These are phyloP conservation scores for Clarireedia monteithiana DNA, from an alignment of 2,329 filamentous ascomycete genomes.

Conservation along the genomic window DNA sequence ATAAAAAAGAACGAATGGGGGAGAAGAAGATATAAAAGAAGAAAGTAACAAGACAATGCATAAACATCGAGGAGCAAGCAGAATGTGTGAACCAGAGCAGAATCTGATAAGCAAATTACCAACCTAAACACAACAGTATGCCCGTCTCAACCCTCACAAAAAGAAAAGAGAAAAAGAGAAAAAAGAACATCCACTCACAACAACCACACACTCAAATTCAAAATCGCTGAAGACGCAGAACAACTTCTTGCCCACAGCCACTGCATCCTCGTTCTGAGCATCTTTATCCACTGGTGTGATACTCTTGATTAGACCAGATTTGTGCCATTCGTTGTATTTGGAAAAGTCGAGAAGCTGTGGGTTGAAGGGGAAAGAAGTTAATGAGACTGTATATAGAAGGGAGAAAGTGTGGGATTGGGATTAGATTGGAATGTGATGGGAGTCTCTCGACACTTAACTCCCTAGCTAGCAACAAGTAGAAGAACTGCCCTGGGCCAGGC, in stretches of 20 bases:
- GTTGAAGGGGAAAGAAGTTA: neutral
- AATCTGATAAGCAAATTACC: too few species aligned
- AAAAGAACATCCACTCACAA: neutral
- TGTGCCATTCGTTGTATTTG: neutral
- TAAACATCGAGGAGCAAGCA: too few species aligned
- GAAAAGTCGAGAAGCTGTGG: neutral
- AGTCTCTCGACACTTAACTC: too few species aligned
- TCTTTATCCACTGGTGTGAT: neutral
- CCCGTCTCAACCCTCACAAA: neutral
- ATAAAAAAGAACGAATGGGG: too few species aligned
- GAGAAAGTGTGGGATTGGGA: neutral
- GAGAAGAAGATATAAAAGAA: too few species aligned
- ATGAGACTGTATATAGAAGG: neutral
- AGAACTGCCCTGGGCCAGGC: too few species aligned
- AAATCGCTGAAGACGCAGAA: neutral
- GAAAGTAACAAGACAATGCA: too few species aligned
- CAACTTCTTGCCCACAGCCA: neutral
- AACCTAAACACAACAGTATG: too few species aligned
- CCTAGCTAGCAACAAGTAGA: too few species aligned
- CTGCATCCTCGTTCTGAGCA: neutral
- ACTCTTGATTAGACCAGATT: neutral
- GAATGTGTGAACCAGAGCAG: too few species aligned
- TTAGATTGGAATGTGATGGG: rapidly evolving
- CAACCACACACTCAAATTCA: neutral
- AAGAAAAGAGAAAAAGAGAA: too few species aligned